Conservation (phyloP, 2,329 filamentous ascomycete species). For the Dactylellina parvicollis region DNA sequence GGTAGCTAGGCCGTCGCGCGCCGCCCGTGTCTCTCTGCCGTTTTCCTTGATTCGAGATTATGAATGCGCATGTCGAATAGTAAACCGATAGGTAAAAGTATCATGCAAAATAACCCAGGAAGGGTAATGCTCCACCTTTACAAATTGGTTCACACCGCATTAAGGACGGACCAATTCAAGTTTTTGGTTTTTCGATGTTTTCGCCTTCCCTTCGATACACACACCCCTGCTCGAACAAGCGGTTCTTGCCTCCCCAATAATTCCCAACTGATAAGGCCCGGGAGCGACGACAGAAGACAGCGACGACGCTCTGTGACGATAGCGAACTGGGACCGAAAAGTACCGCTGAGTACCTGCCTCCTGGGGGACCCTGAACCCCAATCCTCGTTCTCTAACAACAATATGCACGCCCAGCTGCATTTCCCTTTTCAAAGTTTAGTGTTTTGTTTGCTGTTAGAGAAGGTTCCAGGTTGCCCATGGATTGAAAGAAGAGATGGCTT, state of each 20-base stretch:
- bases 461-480: conserved; percentile 20
- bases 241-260: conserved; percentile 21
- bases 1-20: conserved; percentile 25
- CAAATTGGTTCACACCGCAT: conserved; percentile 37
- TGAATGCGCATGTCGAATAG: conserved; percentile 14
- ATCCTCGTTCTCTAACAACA: conserved; percentile 44
- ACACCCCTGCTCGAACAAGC: conserved; percentile 29
- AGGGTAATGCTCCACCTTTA: conserved; percentile 15
- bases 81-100: background rate
- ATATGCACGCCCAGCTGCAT: conserved; percentile 15
- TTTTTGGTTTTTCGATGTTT: conserved; percentile 24
- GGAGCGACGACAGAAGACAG: background rate
- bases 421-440: conserved; percentile 7
- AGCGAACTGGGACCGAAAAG: conserved; percentile 13
- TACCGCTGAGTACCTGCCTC: conserved; percentile 31
- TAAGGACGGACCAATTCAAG: no score
- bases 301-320: conserved; percentile 26
- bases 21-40: conserved; percentile 30
- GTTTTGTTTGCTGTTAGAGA: conserved; percentile 22
- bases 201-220: conserved; percentile 22
- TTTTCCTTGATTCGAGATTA: conserved; percentile 41
- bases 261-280: conserved; percentile 32
- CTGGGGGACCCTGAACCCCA: conserved; percentile 32
- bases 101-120: conserved; percentile 22
- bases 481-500: background rate